Base-by-base conservation (phyloP, 2,329 filamentous ascomycete species). In the Penicillium rolfsii region DNA sequence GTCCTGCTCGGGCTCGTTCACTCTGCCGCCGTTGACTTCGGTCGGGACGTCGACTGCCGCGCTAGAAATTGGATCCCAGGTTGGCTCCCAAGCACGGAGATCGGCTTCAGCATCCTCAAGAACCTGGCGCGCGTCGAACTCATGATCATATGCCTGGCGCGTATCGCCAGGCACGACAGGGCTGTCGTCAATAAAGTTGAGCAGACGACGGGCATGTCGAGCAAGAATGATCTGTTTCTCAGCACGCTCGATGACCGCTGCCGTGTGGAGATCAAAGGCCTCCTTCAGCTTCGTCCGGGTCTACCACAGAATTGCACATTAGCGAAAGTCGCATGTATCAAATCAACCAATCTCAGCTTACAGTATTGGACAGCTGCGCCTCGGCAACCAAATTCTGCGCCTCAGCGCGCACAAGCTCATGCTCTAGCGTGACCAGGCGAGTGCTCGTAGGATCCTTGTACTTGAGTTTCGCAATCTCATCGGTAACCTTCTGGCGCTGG, bases 151-250 rank as follows among this genome's bases (percentile, higher is more conserved):
- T 0, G 83, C 77, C n/a, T 84, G 82, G 54, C 89, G 88, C 16
- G 83, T 77, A 74, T 97, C 92, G 52, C 95, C 95, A 1, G 94
- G 94, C 0, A 96, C 89, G 33, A 97, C 87, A 0, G 95, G 92
- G 0, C 89, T 89, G 75, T 97, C 94, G 70, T 99, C 95, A 11
- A 99, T 85, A 41, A 96, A 85, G 68, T 90, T 88, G 58, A 99
- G 77, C 38, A 99, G 85, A 46, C 92, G 88, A 57, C 92, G 90
- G 22, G 93, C 94, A 74, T 98, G 93, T 71, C 91, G 91, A 59
- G 95, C 94, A 16, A 99, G 85, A 62, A 99, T 91, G 70, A 94
- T 91, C 76, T 99, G 95, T 81, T 98, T 98, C 82, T 98, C 95
- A 26, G 93, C 93, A 35, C 94, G 90, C 82, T 99, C 95, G 70